A percentile compares a stretch with the other conserved stretches of the same genome.
phyloP scores from a whole-genome alignment of 441 rosid genomes.

The Mallotus repandus region DNA sequence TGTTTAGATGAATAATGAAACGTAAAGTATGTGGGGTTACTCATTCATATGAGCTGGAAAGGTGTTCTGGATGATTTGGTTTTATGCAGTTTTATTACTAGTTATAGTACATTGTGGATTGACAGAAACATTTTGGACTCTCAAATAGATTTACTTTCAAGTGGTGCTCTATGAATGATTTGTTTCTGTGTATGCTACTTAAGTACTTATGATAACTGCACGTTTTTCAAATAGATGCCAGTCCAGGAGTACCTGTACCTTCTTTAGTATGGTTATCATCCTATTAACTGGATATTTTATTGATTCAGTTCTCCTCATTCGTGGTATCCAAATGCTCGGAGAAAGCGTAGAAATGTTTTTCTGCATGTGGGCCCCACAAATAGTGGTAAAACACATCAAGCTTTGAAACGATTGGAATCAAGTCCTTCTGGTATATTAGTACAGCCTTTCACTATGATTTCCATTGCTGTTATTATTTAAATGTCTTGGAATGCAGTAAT shows the following conservation, averaged over 20 bases:
- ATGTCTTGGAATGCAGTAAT: not conserved
- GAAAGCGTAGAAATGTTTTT: slow-evolving; percentile 69
- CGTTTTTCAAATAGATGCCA: not conserved
- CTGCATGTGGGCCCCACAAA: slow-evolving; percentile 95
- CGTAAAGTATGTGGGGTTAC: not conserved
- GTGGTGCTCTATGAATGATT: not conserved
- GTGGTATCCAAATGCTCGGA: slow-evolving; percentile 87
- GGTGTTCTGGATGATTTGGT: no score
- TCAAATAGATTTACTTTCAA: not conserved
- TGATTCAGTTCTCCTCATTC: slow-evolving; percentile 69
- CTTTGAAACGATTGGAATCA: slow-evolving; percentile 67
- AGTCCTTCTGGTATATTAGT: slow-evolving; percentile 68
- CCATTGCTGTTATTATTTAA: not conserved
- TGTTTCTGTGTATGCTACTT: not conserved
- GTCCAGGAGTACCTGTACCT: no score
- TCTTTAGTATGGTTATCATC: not conserved
- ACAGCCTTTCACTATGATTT: not conserved
- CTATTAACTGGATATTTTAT: not conserved
- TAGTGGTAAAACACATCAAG: slow-evolving; percentile 88
- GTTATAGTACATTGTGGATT: no score
- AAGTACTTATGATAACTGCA: not conserved
- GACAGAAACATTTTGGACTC: not conserved
- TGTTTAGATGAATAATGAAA: no score
- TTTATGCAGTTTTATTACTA: no score
- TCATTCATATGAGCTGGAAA: no score